These are phyloP conservation scores for Miscanthus lutarioriparius DNA, from an alignment of 176 grass and related monocot genomes.

Conservation along the genomic window DNA sequence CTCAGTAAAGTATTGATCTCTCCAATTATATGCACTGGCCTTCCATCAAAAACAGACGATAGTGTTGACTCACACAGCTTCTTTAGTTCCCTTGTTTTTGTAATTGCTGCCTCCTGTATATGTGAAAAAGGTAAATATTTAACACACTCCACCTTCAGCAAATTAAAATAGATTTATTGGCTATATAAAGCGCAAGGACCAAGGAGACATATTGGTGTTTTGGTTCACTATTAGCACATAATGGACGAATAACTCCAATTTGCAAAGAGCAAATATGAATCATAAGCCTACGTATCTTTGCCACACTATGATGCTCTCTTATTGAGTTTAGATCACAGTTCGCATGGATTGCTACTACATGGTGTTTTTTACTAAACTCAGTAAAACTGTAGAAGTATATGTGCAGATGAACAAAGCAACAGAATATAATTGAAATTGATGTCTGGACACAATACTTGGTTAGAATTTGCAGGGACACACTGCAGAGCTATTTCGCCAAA, in stretches of 20 bases:
- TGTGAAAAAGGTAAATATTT: conserved; percentile 19
- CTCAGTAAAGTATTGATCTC: conserved; percentile 81
- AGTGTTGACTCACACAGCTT: conserved; percentile 74
- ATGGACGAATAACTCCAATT: no score
- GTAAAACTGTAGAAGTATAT: conserved; percentile 19
- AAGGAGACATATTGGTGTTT: no score
- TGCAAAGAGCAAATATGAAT: conserved; percentile 9
- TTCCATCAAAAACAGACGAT: conserved; percentile 87
- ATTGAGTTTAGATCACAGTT: background rate
- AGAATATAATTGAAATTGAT: background rate
- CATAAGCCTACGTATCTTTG: background rate
- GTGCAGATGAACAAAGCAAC: background rate
- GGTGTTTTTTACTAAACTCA: background rate
- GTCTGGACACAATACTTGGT: background rate
- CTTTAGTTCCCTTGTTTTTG: conserved; percentile 84
- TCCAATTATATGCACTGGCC: conserved; percentile 89
- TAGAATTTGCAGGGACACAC: background rate
- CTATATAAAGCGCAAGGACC: no score
- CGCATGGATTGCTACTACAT: background rate
- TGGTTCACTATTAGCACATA: no score
- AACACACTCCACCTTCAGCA: no score
- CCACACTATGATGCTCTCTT: background rate
- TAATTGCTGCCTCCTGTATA: conserved; percentile 75
- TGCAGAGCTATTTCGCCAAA: background rate
- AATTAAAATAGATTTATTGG: no score